These are phyloP conservation scores for Ophiostoma sp. DNA, from an alignment of 2,329 filamentous ascomycete genomes.

Conservation along the genomic window DNA sequence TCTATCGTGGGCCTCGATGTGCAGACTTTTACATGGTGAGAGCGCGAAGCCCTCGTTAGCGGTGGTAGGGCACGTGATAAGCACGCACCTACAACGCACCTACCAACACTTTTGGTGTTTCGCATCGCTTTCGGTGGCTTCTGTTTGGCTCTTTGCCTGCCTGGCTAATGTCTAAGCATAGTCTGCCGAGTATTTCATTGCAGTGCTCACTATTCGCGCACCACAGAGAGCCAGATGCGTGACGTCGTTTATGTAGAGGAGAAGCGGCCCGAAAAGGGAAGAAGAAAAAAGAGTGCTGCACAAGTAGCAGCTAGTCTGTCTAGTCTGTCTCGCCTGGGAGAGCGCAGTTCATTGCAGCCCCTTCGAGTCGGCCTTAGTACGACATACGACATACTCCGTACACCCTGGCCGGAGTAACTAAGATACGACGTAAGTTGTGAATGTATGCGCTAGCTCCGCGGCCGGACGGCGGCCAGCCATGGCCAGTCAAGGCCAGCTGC, in stretches of 20 bases:
- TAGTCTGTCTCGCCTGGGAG: neutral
- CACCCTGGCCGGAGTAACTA: neutral
- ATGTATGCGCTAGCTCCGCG: neutral
- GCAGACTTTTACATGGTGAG: too few species aligned
- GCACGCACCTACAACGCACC: too few species aligned
- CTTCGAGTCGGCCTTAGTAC: too few species aligned
- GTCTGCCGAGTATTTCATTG: neutral
- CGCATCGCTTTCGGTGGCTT: too few species aligned
- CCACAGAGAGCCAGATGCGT: neutral
- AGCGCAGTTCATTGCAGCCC: neutral
- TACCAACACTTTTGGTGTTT: too few species aligned
- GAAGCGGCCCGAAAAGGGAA: conserved; percentile 10
- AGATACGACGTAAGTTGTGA: neutral
- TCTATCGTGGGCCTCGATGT: too few species aligned
- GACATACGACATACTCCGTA: too few species aligned
- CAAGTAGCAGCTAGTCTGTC: neutral
- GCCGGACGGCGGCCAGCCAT: neutral
- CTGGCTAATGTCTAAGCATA: neutral
- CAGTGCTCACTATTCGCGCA: conserved; percentile 8
- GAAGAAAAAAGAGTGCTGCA: neutral
- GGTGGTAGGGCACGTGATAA: too few species aligned
- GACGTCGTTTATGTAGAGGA: conserved; percentile 1
- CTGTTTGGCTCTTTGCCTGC: neutral
- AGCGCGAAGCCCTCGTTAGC: too few species aligned
- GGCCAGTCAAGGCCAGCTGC: neutral